Evolutionary conservation across 176 grass and related monocot genomes (phyloP), one percentile per base, ranked within the genome.

Genomic region (Triticum urartu): DNA sequence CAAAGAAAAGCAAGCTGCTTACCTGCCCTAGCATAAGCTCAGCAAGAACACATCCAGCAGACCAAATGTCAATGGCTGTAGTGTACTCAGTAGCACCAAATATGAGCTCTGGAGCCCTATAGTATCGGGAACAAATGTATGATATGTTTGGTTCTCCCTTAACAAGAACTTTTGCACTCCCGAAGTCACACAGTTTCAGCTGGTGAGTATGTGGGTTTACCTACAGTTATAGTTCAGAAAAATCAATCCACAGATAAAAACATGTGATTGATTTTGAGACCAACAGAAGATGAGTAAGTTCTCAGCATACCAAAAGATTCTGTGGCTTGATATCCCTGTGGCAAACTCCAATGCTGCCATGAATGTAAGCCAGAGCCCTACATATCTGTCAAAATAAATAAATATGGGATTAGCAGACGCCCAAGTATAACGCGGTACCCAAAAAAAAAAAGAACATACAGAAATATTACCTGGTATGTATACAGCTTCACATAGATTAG

Each of bases 101-200:
- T 79, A 95, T 95, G 48, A 95, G 93, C 90, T 95, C 93, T 17
- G 93, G 93, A 70, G 93, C 93, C 68, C 93, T 90, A 15, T 95
- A 95, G 80, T 95, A 95, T 64, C 93, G 81, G 40, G 93, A 95
- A 22, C 93, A 95, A 83, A 95, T 95, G 81, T 95, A 95, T 0
- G 93, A 92, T 90, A 95, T 95, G 84, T 95, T 95, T 39, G 93
- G 93, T 59, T 95, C 93, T 77, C 90, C 93, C 81, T 95, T 92
- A 45, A 95, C 90, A 72, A 95, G 63, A 83, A 95, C 93, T 92
- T 95, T 95, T 58, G 93, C 93, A 87, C 93, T 95, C 3, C 93
- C 93, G 60, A 95, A 95, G 60, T 95, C 93, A 14, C 93, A 95
- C 43, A 95, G 50, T 87, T 95, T 95, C 13, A 95, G 90, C 61